Evolutionary conservation across 192 early-diverging fungal species (phyloP).

Genomic region (Obelidium mucronatum): DNA sequence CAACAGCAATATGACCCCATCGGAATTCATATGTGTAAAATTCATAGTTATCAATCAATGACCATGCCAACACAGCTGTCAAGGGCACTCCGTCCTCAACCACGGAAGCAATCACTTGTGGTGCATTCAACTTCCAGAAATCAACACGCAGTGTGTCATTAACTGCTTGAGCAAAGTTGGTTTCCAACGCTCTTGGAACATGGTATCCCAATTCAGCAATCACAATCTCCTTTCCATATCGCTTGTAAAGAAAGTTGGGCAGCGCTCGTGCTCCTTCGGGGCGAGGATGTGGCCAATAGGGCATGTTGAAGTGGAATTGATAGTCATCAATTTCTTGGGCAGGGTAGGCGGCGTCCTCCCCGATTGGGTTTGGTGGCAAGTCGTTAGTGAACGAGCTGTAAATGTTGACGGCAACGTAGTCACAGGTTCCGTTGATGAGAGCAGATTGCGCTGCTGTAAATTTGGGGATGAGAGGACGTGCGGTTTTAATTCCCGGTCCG

Average conservation of each 20-base stretch:
- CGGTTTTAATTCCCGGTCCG: constrained; percentile 14
- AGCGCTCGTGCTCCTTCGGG: constrained; percentile 17
- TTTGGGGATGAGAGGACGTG: constrained; percentile 16
- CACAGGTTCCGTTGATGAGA: constrained; percentile 45
- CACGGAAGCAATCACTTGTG: constrained; percentile 11
- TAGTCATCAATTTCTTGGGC: constrained; percentile 28
- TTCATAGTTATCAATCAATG: constrained; percentile 44
- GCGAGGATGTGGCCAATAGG: constrained; percentile 30
- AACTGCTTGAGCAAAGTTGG: constrained; percentile 22
- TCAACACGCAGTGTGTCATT: constrained; percentile 30
- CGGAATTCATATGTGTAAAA: constrained; percentile 38
- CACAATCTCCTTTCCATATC: constrained; percentile 26
- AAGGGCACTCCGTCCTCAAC: constrained; percentile 32
- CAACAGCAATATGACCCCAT: constrained; percentile 39
- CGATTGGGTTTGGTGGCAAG: neutral
- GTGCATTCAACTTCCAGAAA: constrained; percentile 18
- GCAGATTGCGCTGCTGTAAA: constrained; percentile 47
- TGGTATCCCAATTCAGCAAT: constrained; percentile 29
- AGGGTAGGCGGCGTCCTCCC: constrained; percentile 9
- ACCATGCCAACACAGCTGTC: constrained; percentile 38
- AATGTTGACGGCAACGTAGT: constrained; percentile 55
- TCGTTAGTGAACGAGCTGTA: constrained; percentile 38
- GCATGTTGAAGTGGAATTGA: neutral
- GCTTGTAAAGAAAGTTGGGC: constrained; percentile 7
- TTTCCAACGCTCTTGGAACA: constrained; percentile 7